phyloP scores from a whole-genome alignment of 106 monocot species.

The Amphibolis antarctica region DNA sequence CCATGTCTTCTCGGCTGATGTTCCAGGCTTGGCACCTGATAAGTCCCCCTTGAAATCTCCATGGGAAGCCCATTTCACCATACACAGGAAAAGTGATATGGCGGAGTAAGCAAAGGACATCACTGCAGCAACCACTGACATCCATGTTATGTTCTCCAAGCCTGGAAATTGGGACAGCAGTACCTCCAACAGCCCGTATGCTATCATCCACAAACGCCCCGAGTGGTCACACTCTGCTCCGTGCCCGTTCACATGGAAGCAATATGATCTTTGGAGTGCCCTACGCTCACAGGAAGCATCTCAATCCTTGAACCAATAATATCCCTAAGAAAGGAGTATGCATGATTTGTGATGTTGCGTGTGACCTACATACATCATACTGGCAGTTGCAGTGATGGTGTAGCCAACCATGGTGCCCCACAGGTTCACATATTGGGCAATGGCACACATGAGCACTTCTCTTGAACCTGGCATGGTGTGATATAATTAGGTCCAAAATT shows the following conservation, averaged over 20 bases:
- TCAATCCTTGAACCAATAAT: background rate
- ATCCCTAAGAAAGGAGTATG: background rate
- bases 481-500: no score
- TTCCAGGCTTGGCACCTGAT: slow-evolving; percentile 11
- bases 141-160: slow-evolving; percentile 68
- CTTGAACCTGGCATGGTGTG: slow-evolving; percentile 30
- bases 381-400: slow-evolving; percentile 49
- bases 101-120: slow-evolving; percentile 72
- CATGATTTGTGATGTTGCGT: background rate
- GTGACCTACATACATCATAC: slow-evolving; percentile 44
- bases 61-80: slow-evolving; percentile 31
- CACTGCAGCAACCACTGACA: slow-evolving; percentile 46
- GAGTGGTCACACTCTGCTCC: slow-evolving; percentile 25
- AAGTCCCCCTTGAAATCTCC: slow-evolving; percentile 18
- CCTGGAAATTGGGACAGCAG: slow-evolving; percentile 58
- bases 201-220: slow-evolving; percentile 34
- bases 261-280: slow-evolving; percentile 37
- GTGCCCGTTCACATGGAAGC: slow-evolving; percentile 44
- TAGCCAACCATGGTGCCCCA: slow-evolving; percentile 77
- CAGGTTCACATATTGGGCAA: slow-evolving; percentile 52
- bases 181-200: slow-evolving; percentile 40
- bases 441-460: slow-evolving; percentile 57
- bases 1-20: slow-evolving; percentile 32
- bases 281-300: slow-evolving; percentile 8
- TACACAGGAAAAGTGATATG: slow-evolving; percentile 46